phyloP scores from a whole-genome alignment of 2,329 filamentous ascomycete genomes.

The Penicillium sp. region DNA sequence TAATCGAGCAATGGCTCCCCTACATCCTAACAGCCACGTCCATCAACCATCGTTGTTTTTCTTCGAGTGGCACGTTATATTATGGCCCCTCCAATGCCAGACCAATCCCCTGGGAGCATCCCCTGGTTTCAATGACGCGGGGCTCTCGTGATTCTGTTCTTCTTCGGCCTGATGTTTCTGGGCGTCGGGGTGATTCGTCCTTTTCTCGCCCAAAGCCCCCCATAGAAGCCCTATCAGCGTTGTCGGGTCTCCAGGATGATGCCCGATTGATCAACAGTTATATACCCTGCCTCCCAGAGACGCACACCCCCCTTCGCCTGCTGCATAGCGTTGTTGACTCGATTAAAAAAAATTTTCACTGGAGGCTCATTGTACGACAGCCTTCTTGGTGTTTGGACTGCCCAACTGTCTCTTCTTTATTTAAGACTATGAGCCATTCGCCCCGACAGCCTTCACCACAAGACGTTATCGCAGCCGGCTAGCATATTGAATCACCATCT shows the following conservation, averaged over 20 bases:
- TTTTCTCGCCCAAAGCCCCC: constrained; percentile 22
- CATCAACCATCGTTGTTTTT: neutral
- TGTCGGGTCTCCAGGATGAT: constrained; percentile 19
- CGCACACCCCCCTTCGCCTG: constrained; percentile 16
- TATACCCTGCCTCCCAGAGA: constrained; percentile 20
- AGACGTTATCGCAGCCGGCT: constrained; percentile 27
- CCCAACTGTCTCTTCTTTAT: constrained; percentile 7
- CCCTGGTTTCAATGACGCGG: constrained; percentile 16
- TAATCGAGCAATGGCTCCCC: constrained; percentile 4
- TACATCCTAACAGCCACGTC: neutral
- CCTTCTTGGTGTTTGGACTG: constrained; percentile 4
- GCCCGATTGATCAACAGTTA: constrained; percentile 29
- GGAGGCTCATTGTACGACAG: constrained; percentile 6
- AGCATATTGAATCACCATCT: constrained; percentile 10
- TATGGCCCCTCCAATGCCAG: neutral
- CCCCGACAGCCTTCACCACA: constrained; percentile 12
- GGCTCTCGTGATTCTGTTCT: constrained; percentile 9
- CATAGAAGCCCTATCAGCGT: constrained; percentile 26
- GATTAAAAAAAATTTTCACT: constrained; percentile 11
- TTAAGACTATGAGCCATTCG: constrained; percentile 26
- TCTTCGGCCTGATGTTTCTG: constrained; percentile 23
- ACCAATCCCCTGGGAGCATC: neutral
- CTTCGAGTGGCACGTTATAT: neutral
- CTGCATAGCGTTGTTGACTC: constrained; percentile 21
- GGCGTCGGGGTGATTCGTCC: constrained; percentile 19